These are phyloP conservation scores for Plasmodium billcollinsi DNA, from an alignment of 169 alveolate species.

Conservation along the genomic window DNA sequence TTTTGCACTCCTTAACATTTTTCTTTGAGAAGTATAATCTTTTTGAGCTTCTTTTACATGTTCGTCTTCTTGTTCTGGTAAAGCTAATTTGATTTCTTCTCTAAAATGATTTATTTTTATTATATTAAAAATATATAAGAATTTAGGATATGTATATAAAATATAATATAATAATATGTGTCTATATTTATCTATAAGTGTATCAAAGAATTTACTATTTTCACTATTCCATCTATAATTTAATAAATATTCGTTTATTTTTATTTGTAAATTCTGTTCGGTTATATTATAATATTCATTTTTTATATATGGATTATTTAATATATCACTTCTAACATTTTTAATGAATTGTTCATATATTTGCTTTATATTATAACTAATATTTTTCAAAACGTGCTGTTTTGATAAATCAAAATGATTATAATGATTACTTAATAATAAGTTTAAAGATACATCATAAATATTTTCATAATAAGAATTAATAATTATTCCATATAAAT, in stretches of 20 bases:
- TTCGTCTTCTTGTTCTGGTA: slow-evolving; percentile 33
- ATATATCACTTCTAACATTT: slow-evolving; percentile 21
- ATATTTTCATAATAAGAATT: slow-evolving; percentile 53
- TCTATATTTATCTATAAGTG: slow-evolving; percentile 53
- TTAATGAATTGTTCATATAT: slow-evolving; percentile 28
- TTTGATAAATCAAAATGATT: slow-evolving; percentile 37
- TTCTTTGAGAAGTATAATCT: slow-evolving; percentile 53
- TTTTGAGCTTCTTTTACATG: slow-evolving; percentile 65
- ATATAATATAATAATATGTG: slow-evolving; percentile 51
- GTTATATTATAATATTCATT: slow-evolving; percentile 13
- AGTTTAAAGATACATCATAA: slow-evolving; percentile 52
- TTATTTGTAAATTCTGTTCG: slow-evolving; percentile 12
- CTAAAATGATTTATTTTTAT: slow-evolving; percentile 43
- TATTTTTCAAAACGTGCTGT: slow-evolving; percentile 29
- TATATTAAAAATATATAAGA: slow-evolving; percentile 48
- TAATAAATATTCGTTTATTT: slow-evolving; percentile 50
- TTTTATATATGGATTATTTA: slow-evolving; percentile 11
- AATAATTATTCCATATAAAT: slow-evolving; percentile 26
- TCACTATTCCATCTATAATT: slow-evolving; percentile 65
- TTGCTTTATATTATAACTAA: slow-evolving; percentile 28
- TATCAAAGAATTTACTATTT: slow-evolving; percentile 19
- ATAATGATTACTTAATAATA: slow-evolving; percentile 36
- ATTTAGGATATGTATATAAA: slow-evolving; percentile 66
- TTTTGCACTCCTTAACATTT: slow-evolving; percentile 41
- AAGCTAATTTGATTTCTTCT: slow-evolving; percentile 28